Evolutionary conservation across 352 stramenopile species (phyloP).

Genomic region (Phytopythium sindhum): DNA sequence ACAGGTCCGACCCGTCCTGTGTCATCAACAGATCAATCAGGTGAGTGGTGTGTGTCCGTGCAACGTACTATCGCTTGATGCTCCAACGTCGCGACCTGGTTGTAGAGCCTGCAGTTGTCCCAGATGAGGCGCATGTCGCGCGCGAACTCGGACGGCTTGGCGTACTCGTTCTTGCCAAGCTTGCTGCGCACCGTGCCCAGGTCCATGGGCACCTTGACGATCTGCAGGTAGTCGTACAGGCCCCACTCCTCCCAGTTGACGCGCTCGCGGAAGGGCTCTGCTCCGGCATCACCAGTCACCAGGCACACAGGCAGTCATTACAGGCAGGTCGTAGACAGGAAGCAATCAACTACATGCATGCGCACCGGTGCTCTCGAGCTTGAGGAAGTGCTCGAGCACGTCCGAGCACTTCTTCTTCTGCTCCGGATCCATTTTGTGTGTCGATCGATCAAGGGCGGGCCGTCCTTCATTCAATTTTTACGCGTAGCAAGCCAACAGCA

Average conservation of each 20-base stretch:
- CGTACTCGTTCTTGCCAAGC: slow-evolving; percentile 80
- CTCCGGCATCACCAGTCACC: not conserved
- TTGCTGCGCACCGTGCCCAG: slow-evolving; percentile 84
- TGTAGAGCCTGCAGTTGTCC: slow-evolving; percentile 88
- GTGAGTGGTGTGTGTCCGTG: no score
- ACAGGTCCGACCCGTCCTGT: slow-evolving; percentile 85
- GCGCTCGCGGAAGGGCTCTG: slow-evolving; percentile 81
- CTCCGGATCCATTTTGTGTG: slow-evolving; percentile 57
- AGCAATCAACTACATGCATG: not conserved
- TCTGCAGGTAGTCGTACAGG: slow-evolving; percentile 88
- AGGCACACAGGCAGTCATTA: not conserved
- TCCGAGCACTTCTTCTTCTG: slow-evolving; percentile 82
- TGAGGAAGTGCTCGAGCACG: slow-evolving; percentile 78
- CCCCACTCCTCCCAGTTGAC: slow-evolving; percentile 90
- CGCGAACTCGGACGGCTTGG: slow-evolving; percentile 79
- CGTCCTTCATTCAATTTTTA: not conserved
- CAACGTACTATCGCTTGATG: no score
- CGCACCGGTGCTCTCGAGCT: slow-evolving; percentile 71
- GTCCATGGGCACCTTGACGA: slow-evolving; percentile 92
- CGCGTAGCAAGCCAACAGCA: not conserved
- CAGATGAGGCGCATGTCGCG: slow-evolving; percentile 83
- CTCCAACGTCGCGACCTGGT: slow-evolving; percentile 43
- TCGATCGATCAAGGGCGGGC: not conserved
- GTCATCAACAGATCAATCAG: not conserved
- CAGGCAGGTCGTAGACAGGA: no score